phyloP scores from a whole-genome alignment of 345 rosid genomes.

The Isatis tinctoria region DNA sequence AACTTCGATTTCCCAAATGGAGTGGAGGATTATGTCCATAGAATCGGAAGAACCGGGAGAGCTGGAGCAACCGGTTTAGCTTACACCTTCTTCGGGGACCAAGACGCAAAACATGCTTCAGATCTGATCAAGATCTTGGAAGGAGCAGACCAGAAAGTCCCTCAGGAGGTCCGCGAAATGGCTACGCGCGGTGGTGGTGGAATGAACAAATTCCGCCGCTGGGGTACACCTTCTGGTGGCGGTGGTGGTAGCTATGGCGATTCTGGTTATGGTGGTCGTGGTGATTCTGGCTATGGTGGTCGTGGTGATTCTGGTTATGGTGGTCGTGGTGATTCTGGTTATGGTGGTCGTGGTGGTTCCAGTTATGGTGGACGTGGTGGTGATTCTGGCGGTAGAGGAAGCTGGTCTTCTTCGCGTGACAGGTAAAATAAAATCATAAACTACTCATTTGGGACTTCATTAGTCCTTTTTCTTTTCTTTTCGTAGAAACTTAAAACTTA shows the following conservation, averaged over 20 bases:
- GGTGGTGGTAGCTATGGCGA: slow-evolving; percentile 42
- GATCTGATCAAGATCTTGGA: slow-evolving; percentile 86
- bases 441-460: neutral
- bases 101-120: slow-evolving; percentile 79
- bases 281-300: slow-evolving; percentile 36
- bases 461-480: neutral
- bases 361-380: slow-evolving; percentile 56
- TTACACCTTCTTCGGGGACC: slow-evolving; percentile 79
- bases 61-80: slow-evolving; percentile 97
- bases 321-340: slow-evolving; percentile 43
- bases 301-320: slow-evolving; percentile 51
- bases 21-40: slow-evolving; percentile 94
- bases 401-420: slow-evolving; percentile 52
- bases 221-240: slow-evolving; percentile 65
- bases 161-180: slow-evolving; percentile 74
- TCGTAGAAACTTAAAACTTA: neutral
- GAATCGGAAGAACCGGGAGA: slow-evolving; percentile 97
- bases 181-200: slow-evolving; percentile 70
- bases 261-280: slow-evolving; percentile 43
- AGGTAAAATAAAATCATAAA: slow-evolving; percentile 40
- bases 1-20: slow-evolving; percentile 97
- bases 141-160: slow-evolving; percentile 84
- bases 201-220: slow-evolving; percentile 65
- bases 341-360: slow-evolving; percentile 43
- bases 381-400: slow-evolving; percentile 40